phyloP scores from a whole-genome alignment of 2,329 filamentous ascomycete species.

The Fusarium equiseti region DNA sequence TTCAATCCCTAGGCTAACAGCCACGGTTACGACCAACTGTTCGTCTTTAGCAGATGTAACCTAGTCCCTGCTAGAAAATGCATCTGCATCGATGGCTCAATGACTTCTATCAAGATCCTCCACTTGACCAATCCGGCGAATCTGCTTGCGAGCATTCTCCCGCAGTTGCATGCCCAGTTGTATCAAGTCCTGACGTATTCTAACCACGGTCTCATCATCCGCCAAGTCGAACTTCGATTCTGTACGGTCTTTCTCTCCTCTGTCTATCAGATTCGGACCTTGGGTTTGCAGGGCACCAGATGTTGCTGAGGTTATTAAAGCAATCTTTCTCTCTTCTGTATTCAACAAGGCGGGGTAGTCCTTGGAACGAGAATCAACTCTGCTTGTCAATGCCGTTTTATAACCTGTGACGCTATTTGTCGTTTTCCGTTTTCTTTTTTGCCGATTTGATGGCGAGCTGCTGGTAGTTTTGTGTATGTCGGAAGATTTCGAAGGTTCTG shows the following conservation, averaged over 20 bases:
- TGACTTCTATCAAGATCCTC: neutral
- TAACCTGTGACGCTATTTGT: too few relatives aligned
- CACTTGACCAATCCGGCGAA: neutral
- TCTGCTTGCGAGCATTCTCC: neutral
- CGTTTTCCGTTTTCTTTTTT: neutral
- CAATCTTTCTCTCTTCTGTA: too few relatives aligned
- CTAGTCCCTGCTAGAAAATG: neutral
- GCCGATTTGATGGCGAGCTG: neutral
- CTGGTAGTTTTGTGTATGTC: neutral
- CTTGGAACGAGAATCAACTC: neutral
- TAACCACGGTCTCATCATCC: neutral
- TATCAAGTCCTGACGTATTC: neutral
- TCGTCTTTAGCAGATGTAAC: neutral
- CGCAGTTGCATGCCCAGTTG: neutral
- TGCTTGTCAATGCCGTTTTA: neutral
- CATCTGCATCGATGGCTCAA: neutral
- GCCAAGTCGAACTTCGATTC: neutral
- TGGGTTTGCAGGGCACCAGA: neutral
- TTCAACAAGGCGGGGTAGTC: neutral
- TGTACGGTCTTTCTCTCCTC: neutral
- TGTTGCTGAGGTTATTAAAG: accelerated
- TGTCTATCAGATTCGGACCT: neutral
- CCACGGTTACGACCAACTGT: accelerated
- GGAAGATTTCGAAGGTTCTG: neutral
- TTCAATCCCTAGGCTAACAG: too few relatives aligned